Percentiles rank a stretch among this genome's conserved stretches.
phyloP scores from a whole-genome alignment of 441 rosid genomes.

The Pelargonium citronellum region DNA sequence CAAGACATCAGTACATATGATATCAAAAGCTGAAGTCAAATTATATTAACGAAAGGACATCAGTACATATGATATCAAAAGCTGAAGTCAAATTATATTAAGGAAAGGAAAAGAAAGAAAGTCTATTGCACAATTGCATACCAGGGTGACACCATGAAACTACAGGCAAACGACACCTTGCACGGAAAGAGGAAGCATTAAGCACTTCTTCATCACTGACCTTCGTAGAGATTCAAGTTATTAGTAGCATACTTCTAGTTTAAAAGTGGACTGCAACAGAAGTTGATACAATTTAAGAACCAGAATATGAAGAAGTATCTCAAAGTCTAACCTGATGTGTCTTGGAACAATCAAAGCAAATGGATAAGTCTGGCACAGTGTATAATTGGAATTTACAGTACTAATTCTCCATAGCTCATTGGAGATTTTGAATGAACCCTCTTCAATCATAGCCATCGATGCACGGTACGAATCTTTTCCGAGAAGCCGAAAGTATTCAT shows the following conservation, averaged over 20 bases:
- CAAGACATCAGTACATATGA: constrained; percentile 10
- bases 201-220: constrained; percentile 78
- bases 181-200: constrained; percentile 89
- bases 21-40: not conserved
- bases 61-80: not conserved
- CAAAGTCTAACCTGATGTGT: constrained; percentile 56
- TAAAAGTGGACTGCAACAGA: constrained; percentile 7
- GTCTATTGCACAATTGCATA: constrained; percentile 28
- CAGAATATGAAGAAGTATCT: constrained; percentile 18
- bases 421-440: constrained; percentile 59
- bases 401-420: constrained; percentile 91
- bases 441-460: constrained; percentile 63
- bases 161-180: constrained; percentile 81
- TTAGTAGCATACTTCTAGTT: constrained; percentile 21
- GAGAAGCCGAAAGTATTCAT: constrained; percentile 91
- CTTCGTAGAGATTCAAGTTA: constrained; percentile 26
- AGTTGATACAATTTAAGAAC: constrained; percentile 4
- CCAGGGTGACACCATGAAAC: constrained; percentile 96
- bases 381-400: constrained; percentile 56
- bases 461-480: constrained; percentile 52
- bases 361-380: constrained; percentile 79
- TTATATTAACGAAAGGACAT: not conserved
- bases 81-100: not conserved
- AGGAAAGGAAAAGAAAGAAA: constrained; percentile 7
- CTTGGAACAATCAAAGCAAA: constrained; percentile 88